Evolutionary conservation across 306 rosid species (phyloP).

Genomic region (Medicago lupulina): DNA sequence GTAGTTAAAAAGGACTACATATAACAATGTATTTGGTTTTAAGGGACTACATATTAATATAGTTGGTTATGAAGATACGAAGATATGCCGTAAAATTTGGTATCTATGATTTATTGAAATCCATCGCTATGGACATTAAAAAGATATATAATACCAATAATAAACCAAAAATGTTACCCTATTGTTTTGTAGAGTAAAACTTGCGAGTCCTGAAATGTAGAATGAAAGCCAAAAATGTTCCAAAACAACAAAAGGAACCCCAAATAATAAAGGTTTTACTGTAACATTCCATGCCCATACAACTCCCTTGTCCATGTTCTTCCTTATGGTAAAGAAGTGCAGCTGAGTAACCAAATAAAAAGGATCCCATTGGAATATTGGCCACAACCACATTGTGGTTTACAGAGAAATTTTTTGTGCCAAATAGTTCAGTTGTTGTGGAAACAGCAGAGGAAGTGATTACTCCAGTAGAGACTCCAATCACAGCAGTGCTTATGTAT

Average conservation of each 20-base stretch:
- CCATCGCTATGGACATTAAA: no score
- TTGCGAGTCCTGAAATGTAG: conserved; percentile 64
- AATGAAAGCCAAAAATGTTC: conserved; percentile 60
- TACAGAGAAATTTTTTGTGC: conserved; percentile 67
- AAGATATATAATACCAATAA: neutral
- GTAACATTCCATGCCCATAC: conserved; percentile 80
- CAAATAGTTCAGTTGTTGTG: conserved; percentile 77
- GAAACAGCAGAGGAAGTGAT: conserved; percentile 76
- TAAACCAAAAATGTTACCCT: conserved; percentile 24
- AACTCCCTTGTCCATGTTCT: conserved; percentile 54
- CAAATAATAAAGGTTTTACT: conserved; percentile 62
- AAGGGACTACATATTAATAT: no score
- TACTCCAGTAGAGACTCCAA: conserved; percentile 83
- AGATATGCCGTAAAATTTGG: no score
- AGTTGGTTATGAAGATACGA: no score
- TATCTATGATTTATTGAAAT: no score
- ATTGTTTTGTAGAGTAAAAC: conserved; percentile 52
- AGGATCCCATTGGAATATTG: conserved; percentile 82
- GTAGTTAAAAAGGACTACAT: no score
- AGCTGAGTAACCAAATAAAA: conserved; percentile 63
- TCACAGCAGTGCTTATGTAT: conserved; percentile 61
- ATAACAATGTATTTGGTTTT: no score
- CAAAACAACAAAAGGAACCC: conserved; percentile 69
- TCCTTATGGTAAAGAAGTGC: conserved; percentile 59
- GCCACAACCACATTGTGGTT: conserved; percentile 86